Conservation (phyloP, 306 rosid genomes). For the Elaeagnus macrophylla region DNA sequence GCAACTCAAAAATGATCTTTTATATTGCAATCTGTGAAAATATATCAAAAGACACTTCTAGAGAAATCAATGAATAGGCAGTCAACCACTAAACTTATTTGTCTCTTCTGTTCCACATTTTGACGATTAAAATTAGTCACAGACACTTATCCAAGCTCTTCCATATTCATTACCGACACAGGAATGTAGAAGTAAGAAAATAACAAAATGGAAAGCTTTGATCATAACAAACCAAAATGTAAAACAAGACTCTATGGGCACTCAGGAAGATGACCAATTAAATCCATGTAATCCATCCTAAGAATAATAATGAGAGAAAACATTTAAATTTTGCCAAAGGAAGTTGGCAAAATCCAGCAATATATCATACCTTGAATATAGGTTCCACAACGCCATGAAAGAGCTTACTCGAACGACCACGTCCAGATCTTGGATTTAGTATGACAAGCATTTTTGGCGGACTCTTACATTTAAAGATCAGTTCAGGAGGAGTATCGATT, state of each 20-base stretch:
- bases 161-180: too few species aligned
- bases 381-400: constrained; percentile 82
- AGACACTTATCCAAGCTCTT: too few species aligned
- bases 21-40: too few species aligned
- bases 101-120: too few species aligned
- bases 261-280: not conserved
- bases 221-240: too few species aligned
- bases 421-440: constrained; percentile 91
- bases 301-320: constrained; percentile 5
- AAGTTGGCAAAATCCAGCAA: constrained; percentile 3
- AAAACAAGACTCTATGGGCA: not conserved
- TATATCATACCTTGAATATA: constrained; percentile 59
- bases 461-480: constrained; percentile 87
- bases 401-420: constrained; percentile 95
- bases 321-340: constrained; percentile 15
- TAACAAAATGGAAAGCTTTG: too few species aligned
- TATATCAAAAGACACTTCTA: too few species aligned
- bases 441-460: constrained; percentile 94
- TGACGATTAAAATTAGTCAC: too few species aligned
- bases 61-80: too few species aligned
- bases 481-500: constrained; percentile 81
- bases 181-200: too few species aligned
- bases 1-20: too few species aligned
- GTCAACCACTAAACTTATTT: too few species aligned
- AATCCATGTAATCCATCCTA: constrained; percentile 1